A percentile compares a stretch with the other conserved stretches of the same genome.
Evolutionary conservation across 768 basidiomycete species (phyloP).

Genomic region (Lactarius deliciosus): DNA sequence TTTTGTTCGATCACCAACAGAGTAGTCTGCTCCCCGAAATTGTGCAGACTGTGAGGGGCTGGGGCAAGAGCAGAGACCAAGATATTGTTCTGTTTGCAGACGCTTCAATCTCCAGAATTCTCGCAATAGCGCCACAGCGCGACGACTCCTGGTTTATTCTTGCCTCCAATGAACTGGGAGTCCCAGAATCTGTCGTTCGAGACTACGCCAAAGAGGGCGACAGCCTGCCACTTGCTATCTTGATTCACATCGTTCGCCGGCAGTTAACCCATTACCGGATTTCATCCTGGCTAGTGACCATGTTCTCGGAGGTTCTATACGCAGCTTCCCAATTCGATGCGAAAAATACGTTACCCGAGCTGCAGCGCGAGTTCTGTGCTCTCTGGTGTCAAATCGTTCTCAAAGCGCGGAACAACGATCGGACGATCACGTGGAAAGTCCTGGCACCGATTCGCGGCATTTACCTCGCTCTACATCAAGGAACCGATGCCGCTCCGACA

Average conservation of each 20-base stretch:
- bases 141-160: neutral
- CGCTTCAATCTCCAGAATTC: neutral
- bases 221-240: neutral
- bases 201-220: neutral
- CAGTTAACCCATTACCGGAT: neutral
- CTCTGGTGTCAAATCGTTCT: no score
- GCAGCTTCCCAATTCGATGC: neutral
- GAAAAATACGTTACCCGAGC: neutral
- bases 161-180: neutral
- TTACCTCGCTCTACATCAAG: no score
- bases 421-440: no score
- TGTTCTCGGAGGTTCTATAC: neutral
- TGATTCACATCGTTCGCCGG: neutral
- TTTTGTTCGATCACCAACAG: neutral
- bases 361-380: no score
- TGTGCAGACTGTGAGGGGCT: neutral
- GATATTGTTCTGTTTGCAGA: neutral
- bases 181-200: neutral
- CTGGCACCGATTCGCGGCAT: no score
- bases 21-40: neutral
- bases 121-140: neutral
- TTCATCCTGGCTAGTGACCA: neutral
- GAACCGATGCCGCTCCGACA: no score
- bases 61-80: neutral
- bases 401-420: no score